phyloP scores from a whole-genome alignment of 2,329 filamentous ascomycete genomes.

The Penicillium sclerotigenum region DNA sequence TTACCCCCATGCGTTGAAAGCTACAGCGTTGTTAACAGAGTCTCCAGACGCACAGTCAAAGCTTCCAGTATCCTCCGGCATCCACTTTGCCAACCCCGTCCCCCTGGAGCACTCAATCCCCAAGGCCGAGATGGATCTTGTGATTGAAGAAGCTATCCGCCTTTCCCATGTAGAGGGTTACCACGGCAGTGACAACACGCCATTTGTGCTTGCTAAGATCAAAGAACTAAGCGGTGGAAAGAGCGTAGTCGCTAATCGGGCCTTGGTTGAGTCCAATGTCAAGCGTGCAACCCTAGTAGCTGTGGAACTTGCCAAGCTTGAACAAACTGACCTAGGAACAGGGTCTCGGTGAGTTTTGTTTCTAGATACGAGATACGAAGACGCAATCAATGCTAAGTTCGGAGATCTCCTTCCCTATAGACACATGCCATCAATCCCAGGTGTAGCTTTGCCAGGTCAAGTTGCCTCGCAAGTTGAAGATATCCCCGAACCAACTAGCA shows the following conservation, averaged over 20 bases:
- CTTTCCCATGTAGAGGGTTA: slow-evolving; percentile 64
- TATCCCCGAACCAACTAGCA: background rate
- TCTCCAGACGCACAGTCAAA: slow-evolving; percentile 64
- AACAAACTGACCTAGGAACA: slow-evolving; percentile 34
- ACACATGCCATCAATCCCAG: slow-evolving; percentile 36
- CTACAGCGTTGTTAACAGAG: slow-evolving; percentile 1
- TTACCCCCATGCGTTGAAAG: background rate
- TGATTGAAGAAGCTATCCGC: slow-evolving; percentile 65
- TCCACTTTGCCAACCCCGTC: slow-evolving; percentile 87
- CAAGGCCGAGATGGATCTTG: slow-evolving; percentile 64
- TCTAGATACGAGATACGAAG: slow-evolving; percentile 23
- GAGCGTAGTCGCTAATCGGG: slow-evolving; percentile 71
- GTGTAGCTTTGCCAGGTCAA: slow-evolving; percentile 23
- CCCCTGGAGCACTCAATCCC: slow-evolving; percentile 68
- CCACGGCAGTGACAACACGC: slow-evolving; percentile 75
- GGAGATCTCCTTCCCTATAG: slow-evolving; percentile 31
- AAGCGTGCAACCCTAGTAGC: slow-evolving; percentile 63
- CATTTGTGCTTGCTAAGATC: slow-evolving; percentile 75
- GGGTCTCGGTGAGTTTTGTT: slow-evolving; percentile 40
- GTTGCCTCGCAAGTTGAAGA: slow-evolving; percentile 1
- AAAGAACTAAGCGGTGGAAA: slow-evolving; percentile 70
- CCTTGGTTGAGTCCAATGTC: slow-evolving; percentile 66
- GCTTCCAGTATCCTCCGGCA: slow-evolving; percentile 70
- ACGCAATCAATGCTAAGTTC: slow-evolving; percentile 35
- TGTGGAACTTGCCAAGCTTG: slow-evolving; percentile 57